Base-by-base conservation (phyloP, 1,284 basidiomycete species). In the Boletus nobilissimus region DNA sequence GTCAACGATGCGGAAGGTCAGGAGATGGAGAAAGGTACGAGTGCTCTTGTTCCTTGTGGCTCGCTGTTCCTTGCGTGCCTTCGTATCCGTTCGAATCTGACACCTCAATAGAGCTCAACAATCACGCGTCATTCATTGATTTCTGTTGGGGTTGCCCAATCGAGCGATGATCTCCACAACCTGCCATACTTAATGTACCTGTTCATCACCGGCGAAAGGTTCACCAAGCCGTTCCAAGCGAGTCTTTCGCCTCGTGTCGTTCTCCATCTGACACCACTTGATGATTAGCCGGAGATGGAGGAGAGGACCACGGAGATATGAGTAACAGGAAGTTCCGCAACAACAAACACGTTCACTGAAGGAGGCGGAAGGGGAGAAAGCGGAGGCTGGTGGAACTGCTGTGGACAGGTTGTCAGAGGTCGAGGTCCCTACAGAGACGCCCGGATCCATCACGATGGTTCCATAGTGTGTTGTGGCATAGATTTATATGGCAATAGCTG, bases 261-360 rank as follows among this genome's bases (percentile, higher is more conserved):
- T 26, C 34, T 36, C 34, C n/a, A n/a, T n/a, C n/a, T n/a, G n/a
- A n/a, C n/a, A n/a, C n/a, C n/a, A n/a, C n/a, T n/a, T n/a, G n/a
- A n/a, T n/a, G n/a, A n/a, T n/a, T n/a, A n/a, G n/a, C n/a, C n/a
- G n/a, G n/a, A n/a, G n/a, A n/a, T n/a, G n/a, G n/a, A n/a, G n/a
- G n/a, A n/a, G n/a, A 98, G 89, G 97, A 98, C 88, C 97, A 98
- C 83, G 97, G 97, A 81, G 97, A 98, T 88, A 97, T 98, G 97
- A 97, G 95, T 87, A 97, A 96, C 85, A 92, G 96, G 86, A 97
- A 97, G 89, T 99, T 99, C 87, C 91, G 98, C 81, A 97, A 98
- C 85, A 98, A 99, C 90, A 99, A 99, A 89, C 96, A 98, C 81
- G 98, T 99, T 67, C 98, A 99, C 87, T 91, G 39, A 82, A 84